Evolutionary conservation across 768 basidiomycete species (phyloP), one percentile per base, ranked within the genome.

Genomic region (Mycena albidolilacea): DNA sequence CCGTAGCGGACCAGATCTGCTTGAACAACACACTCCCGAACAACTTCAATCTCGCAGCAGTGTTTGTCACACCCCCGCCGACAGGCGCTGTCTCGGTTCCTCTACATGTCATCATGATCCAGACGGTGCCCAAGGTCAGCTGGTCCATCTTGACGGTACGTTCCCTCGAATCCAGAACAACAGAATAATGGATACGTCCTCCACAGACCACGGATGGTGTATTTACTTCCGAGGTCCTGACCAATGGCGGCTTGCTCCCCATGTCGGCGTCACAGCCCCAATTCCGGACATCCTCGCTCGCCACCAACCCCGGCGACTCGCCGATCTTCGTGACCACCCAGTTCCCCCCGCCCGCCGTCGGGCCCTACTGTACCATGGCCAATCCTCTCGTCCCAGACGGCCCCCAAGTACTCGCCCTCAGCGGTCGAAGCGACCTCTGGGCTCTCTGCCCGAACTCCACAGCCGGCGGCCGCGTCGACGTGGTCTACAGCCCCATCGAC

Each of bases 361-460:
- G 43, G 7, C 44, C 68, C 0, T 76, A 76, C 61, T 76, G 75
- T 46, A 61, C 58, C 44, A 76, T 70, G 75, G 0, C 43, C 21
- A 73, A 76, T 52, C 71, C 75, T 50, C 19, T 58, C n/a, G 46
- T 66, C 19, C 44, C 12, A 30, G 30, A 30, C 17, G 77, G 76
- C 3, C 54, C 78, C 19, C 64, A 65, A 14, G n/a, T 73, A 1
- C 66, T 79, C 35, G 76, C 73, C 7, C 72, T 64, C 10, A 66
- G 64, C 50, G 71, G 70, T 0, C 59, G 68, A 17, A 63, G 69
- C 54, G 76, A 78, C 46, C 66, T 66, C 5, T 80, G 75, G 69
- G 72, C 74, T 10, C 77, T 80, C 2, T 75, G 74, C 52, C 62
- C 74, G 10, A 79, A 79, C 57, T 62, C 72, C 2, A 77, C 78